Evolutionary conservation across 1,139 yeast species (phyloP).

Genomic region (Debaryomycetaceae sp.): DNA sequence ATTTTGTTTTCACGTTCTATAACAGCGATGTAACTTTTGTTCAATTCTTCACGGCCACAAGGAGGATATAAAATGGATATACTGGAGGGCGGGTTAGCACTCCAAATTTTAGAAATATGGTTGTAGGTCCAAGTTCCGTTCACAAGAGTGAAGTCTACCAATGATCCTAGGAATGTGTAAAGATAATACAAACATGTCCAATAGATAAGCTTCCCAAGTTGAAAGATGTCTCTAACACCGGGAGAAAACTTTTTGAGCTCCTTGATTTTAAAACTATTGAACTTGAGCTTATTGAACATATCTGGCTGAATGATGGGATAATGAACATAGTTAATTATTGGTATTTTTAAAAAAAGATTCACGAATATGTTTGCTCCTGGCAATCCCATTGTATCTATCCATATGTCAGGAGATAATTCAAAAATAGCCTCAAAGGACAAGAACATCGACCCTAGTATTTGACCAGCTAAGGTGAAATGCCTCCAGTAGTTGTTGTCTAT

Average conservation of each 20-base stretch:
- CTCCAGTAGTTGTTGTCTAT: constrained; percentile 79
- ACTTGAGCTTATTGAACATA: constrained; percentile 64
- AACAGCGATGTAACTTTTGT: constrained; percentile 5
- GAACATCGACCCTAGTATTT: constrained; percentile 73
- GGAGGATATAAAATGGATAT: constrained; percentile 77
- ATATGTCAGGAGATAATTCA: constrained; percentile 78
- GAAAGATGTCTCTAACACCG: constrained; percentile 17
- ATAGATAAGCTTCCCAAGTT: constrained; percentile 53
- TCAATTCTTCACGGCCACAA: constrained; percentile 55
- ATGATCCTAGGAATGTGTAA: constrained; percentile 67
- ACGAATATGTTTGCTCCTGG: constrained; percentile 74
- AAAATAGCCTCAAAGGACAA: constrained; percentile 70
- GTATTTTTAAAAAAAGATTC: constrained; percentile 53
- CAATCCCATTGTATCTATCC: constrained; percentile 91
- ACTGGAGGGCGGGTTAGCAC: constrained; percentile 21
- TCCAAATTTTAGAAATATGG: constrained; percentile 68
- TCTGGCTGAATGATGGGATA: constrained; percentile 89
- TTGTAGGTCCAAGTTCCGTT: constrained; percentile 91
- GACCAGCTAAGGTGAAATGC: constrained; percentile 77
- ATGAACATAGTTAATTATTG: constrained; percentile 85
- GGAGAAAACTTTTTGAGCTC: constrained; percentile 11
- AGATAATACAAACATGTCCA: constrained; percentile 64
- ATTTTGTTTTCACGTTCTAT: constrained; percentile 50
- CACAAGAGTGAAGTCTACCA: constrained; percentile 63
- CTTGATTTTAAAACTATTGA: constrained; percentile 20